A percentile compares a stretch with the other conserved stretches of the same genome.
phyloP scores from a whole-genome alignment of 345 rosid genomes.

The Hirschfeldia incana region DNA sequence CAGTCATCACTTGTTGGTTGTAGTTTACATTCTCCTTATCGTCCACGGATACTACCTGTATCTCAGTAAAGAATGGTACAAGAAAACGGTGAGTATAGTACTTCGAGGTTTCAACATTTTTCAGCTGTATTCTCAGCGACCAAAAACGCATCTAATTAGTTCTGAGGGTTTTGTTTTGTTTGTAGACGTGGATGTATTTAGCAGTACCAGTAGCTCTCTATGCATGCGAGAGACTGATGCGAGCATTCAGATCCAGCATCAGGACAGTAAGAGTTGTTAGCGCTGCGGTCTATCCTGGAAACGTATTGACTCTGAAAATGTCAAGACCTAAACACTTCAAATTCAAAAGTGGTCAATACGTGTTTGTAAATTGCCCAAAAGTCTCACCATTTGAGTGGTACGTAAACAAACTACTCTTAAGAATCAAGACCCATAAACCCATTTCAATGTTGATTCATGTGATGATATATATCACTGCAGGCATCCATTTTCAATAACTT shows the following conservation, averaged over 20 bases:
- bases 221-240: neutral
- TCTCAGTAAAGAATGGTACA: constrained; percentile 47
- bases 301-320: constrained; percentile 69
- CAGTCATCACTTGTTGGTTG: neutral
- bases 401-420: constrained; percentile 4
- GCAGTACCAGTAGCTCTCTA: neutral
- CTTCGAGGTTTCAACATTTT: neutral
- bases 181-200: constrained; percentile 75
- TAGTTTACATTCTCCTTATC: neutral
- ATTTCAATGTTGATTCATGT: neutral
- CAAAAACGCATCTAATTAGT: neutral
- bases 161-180: neutral
- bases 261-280: constrained; percentile 51
- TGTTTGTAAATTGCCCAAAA: constrained; percentile 76
- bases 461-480: constrained; percentile 42
- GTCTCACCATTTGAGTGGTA: constrained; percentile 88
- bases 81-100: constrained; percentile 66
- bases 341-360: constrained; percentile 90
- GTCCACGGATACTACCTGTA: neutral
- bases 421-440: neutral
- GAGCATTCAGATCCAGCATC: neutral
- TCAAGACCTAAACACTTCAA: constrained; percentile 75
- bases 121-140: too few relatives aligned
- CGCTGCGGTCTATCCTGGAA: constrained; percentile 72
- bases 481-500: constrained; percentile 1